Percentiles rank a stretch among this genome's conserved stretches.
Evolutionary conservation across 192 early-diverging fungal genomes (phyloP).

Genomic region (Haplosporangium gracile): DNA sequence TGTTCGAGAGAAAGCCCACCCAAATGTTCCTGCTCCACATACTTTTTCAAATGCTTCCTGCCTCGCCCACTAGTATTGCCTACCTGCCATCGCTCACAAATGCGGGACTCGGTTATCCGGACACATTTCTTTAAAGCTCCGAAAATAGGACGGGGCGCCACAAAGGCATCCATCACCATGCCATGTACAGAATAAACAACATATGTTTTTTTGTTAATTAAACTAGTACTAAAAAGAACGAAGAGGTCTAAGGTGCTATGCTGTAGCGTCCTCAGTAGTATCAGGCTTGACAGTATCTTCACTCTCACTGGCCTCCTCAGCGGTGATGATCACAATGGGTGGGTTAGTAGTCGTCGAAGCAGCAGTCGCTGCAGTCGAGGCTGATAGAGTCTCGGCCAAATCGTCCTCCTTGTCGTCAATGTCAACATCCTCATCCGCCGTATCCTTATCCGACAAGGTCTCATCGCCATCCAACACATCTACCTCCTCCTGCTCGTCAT

Average conservation of each 20-base stretch:
- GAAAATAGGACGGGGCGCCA: background rate
- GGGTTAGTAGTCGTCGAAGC: background rate
- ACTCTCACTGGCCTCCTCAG: background rate
- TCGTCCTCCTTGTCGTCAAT: background rate
- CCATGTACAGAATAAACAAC: background rate
- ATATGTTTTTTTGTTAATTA: background rate
- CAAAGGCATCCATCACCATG: background rate
- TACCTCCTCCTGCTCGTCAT: conserved; percentile 20
- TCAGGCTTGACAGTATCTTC: background rate
- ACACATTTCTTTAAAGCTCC: background rate
- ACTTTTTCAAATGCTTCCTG: background rate
- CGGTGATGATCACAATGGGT: conserved; percentile 1
- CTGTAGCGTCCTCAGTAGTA: background rate
- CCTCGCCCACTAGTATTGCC: background rate
- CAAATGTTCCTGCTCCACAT: conserved; percentile 8
- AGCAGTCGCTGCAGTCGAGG: background rate
- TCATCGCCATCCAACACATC: conserved; percentile 30
- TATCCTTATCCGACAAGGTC: conserved; percentile 14
- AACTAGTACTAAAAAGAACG: background rate
- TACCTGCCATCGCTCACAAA: background rate
- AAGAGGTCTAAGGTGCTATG: background rate
- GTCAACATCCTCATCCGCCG: conserved; percentile 3
- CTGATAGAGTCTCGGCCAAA: background rate
- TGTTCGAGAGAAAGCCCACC: background rate
- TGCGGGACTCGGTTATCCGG: background rate